phyloP scores from a whole-genome alignment of 495 filamentous ascomycete species.

The Extremus antarcticus region DNA sequence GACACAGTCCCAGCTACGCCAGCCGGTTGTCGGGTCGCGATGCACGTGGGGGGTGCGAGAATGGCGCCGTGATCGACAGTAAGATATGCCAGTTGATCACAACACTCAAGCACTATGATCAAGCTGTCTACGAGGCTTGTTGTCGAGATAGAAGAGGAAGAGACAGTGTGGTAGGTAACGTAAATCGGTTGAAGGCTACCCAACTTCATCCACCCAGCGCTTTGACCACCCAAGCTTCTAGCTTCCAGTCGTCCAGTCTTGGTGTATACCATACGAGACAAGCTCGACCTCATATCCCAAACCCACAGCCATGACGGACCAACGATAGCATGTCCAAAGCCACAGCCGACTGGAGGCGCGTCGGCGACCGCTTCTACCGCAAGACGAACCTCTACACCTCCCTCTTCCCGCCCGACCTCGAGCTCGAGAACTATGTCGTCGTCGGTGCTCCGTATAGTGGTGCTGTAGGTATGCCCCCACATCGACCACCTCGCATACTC shows the following conservation, averaged over 20 bases:
- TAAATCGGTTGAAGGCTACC: too few species aligned
- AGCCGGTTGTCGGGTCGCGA: too few species aligned
- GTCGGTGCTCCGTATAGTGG: constrained; percentile 90
- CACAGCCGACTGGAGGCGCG: constrained; percentile 83
- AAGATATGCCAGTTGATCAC: too few species aligned
- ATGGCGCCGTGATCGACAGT: too few species aligned
- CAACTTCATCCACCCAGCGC: background rate
- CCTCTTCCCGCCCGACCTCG: constrained; percentile 81
- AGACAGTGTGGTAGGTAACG: too few species aligned
- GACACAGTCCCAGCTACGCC: too few species aligned
- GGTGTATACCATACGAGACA: too few species aligned
- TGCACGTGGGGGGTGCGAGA: too few species aligned
- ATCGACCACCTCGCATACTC: background rate
- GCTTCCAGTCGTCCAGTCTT: background rate
- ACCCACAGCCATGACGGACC: background rate
- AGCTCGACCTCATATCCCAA: background rate
- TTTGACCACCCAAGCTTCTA: background rate
- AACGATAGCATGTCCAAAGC: constrained; percentile 39
- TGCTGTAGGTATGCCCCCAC: constrained; percentile 60
- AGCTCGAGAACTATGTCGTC: constrained; percentile 90
- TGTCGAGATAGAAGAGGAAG: too few species aligned
- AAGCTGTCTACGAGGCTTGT: too few species aligned
- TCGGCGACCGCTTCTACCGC: constrained; percentile 87
- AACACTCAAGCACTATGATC: too few species aligned
- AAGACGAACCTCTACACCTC: constrained; percentile 85